Evolutionary conservation across 495 filamentous ascomycete genomes (phyloP).

Genomic region (Elaphomyces granulatus): DNA sequence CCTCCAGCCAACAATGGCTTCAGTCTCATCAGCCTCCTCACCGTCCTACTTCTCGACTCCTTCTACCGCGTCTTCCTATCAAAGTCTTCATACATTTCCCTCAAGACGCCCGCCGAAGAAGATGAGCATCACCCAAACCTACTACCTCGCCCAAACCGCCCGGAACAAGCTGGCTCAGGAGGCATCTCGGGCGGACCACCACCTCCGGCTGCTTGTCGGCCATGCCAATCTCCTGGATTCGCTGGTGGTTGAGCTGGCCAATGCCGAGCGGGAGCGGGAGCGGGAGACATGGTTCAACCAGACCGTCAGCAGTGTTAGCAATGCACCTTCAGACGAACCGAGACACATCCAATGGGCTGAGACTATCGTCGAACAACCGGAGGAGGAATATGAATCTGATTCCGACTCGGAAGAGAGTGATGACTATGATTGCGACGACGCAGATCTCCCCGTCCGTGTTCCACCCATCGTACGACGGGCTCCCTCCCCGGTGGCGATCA

Average conservation of each 20-base stretch:
- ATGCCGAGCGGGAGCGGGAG: conserved; percentile 92
- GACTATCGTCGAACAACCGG: conserved; percentile 54
- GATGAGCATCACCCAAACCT: conserved; percentile 96
- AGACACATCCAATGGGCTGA: conserved; percentile 84
- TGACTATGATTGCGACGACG: conserved; percentile 45
- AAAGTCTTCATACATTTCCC: background rate
- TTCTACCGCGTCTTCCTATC: background rate
- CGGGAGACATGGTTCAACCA: conserved; percentile 98
- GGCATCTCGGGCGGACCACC: conserved; percentile 79
- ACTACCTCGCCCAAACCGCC: conserved; percentile 93
- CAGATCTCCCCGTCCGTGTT: conserved; percentile 20
- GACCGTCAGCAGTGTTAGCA: conserved; percentile 61
- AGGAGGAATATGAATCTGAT: conserved; percentile 54
- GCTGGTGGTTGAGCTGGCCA: conserved; percentile 87
- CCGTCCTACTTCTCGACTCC: background rate
- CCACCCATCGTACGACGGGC: conserved; percentile 23
- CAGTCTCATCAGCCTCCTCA: background rate
- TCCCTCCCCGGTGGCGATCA: conserved; percentile 23
- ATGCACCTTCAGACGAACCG: conserved; percentile 35
- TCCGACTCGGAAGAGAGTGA: conserved; percentile 41
- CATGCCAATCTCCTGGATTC: conserved; percentile 97
- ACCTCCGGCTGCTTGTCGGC: conserved; percentile 84
- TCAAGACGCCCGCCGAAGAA: conserved; percentile 40
- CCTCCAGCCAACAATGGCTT: background rate
- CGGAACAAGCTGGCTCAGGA: conserved; percentile 87